Evolutionary conservation across 176 grass and related monocot species (phyloP).

Genomic region (Carex kokanica): DNA sequence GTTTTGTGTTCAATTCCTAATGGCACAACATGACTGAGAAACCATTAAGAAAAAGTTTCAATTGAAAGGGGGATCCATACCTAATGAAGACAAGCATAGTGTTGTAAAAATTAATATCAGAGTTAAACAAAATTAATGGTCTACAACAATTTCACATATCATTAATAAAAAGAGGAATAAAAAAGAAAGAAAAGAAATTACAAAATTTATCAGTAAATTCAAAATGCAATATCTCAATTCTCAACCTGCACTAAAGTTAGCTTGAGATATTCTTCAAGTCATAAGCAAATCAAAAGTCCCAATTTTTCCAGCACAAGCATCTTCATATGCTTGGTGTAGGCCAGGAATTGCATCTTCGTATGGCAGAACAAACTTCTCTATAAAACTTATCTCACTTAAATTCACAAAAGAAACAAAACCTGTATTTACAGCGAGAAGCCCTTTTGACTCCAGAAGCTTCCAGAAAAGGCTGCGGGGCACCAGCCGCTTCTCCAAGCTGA

Average conservation of each 20-base stretch:
- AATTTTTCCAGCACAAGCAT: background rate
- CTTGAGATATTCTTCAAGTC: background rate
- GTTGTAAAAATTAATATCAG: too few species aligned
- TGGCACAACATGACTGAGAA: too few species aligned
- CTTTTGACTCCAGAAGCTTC: conserved; percentile 33
- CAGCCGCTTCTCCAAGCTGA: conserved; percentile 53
- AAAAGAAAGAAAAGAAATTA: too few species aligned
- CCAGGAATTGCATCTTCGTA: background rate
- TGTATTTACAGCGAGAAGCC: background rate
- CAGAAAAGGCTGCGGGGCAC: conserved; percentile 35
- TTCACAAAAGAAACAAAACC: background rate
- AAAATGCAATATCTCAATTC: too few species aligned
- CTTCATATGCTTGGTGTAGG: background rate
- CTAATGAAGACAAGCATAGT: too few species aligned
- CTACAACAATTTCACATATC: too few species aligned
- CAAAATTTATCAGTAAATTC: too few species aligned
- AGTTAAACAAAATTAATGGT: too few species aligned
- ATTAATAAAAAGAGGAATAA: too few species aligned
- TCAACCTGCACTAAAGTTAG: background rate
- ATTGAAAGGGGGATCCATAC: too few species aligned
- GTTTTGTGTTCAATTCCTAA: too few species aligned
- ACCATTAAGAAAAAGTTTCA: too few species aligned
- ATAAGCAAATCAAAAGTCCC: background rate
- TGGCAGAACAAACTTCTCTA: background rate
- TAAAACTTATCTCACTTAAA: background rate